These are phyloP conservation scores for Dryas drummondii DNA, from an alignment of 306 rosid species.

Conservation along the genomic window DNA sequence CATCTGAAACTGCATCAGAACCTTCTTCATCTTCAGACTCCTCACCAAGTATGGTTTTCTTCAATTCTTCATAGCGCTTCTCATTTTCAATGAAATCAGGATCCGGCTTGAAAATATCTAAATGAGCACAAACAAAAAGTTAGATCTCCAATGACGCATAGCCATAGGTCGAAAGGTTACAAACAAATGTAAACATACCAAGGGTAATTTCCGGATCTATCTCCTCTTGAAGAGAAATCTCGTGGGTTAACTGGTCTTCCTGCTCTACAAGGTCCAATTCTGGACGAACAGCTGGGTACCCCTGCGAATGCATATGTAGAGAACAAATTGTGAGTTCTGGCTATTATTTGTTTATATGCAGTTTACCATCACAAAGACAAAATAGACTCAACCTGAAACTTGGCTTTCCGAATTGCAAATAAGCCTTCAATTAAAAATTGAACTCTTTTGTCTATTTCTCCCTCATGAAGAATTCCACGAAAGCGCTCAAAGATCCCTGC, in stretches of 20 bases:
- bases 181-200: conserved; percentile 37
- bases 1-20: conserved; percentile 62
- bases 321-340: conserved; percentile 2
- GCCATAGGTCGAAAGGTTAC: conserved; percentile 8
- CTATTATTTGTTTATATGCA: conserved; percentile 5
- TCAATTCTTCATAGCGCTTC: conserved; percentile 77
- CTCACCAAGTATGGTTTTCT: conserved; percentile 69
- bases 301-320: conserved; percentile 34
- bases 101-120: conserved; percentile 83
- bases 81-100: conserved; percentile 74
- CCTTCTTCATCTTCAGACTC: conserved; percentile 67
- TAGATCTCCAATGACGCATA: conserved; percentile 2
- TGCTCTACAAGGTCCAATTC: conserved; percentile 60
- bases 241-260: conserved; percentile 64
- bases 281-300: conserved; percentile 64
- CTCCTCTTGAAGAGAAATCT: conserved; percentile 51
- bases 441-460: conserved; percentile 89
- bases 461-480: conserved; percentile 96
- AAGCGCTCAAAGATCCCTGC: conserved; percentile 95
- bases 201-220: conserved; percentile 48
- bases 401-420: conserved; percentile 86
- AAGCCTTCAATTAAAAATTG: conserved; percentile 87
- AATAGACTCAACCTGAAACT: conserved; percentile 64
- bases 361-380: conserved; percentile 1
- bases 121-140: neutral